Evolutionary conservation across 805 yeast species (phyloP), one percentile per base, ranked within the genome.

Genomic region (Sugiyamaella smithiae): DNA sequence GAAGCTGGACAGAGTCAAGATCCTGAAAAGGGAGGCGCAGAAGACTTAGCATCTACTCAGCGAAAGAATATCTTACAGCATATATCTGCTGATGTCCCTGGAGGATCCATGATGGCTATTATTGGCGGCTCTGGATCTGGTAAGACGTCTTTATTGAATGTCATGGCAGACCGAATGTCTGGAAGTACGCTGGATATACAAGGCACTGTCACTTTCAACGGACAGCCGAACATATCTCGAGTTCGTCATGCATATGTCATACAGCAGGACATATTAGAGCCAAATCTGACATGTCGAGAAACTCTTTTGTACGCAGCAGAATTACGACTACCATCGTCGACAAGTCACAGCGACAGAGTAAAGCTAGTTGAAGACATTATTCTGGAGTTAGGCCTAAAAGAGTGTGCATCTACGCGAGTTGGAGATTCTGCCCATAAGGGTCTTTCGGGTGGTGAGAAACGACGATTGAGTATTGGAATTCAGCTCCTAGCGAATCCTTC

Each of bases 61-160:
- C 43, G 48, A n/a, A 45, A 45, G 31, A 20, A 45, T 22, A 45
- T 45, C 14, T 20, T 45, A 2, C 43, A 40, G 14, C 35, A 45
- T 26, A 38, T 45, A 8, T 45, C 48, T 5, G 48, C 41, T 17
- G 48, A 45, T 24, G 38, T 45, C 6, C 48, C 48, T 3, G 48
- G 35, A 11, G 85, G 87, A 14, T 70, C 83, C 7, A 65, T 88
- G 32, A 73, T 88, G 65, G 95, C 95, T 4, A 84, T 88, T 7
- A 76, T 88, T 70, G 96, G 96, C 2, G 91, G 95, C 0, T 84
- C 90, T 0, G 96, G 96, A 0, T 80, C 88, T 2, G 96, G 95
- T 2, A 88, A 88, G 60, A 88, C 96, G 0, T 85, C 96, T 0
- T 63, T 88, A 38, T 68, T 88, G 19, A 88, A 88, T 60, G 78